Base-by-base conservation (phyloP, 192 early-diverging fungal genomes). In the Phycomyces blakesleeanus region DNA sequence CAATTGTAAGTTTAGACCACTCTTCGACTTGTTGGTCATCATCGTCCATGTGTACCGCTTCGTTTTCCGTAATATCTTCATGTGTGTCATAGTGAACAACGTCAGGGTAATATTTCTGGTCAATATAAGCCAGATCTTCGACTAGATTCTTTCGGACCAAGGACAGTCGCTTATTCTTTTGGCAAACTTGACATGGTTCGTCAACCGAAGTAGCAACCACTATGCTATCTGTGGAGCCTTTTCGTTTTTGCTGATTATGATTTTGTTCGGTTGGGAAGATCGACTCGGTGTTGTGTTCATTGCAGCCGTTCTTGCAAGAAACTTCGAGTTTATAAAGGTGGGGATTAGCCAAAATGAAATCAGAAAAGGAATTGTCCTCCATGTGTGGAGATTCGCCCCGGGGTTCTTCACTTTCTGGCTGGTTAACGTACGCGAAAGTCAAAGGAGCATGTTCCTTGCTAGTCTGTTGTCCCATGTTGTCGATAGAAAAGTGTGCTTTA, bases 41-140 rank as follows among this genome's bases (percentile, higher is more conserved):
- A 24, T 9, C 26, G 25, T 63, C 61, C 40, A 68, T 20, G 11
- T 72, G 67, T 0, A 51, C 25, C 0, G 47, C 37, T 27, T 59
- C 58, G 34, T 61, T 57, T 38, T 54, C 50, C 14, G 54, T 49
- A 11, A 58, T 44, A 39, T 66, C 59, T 20, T 38, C 59, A 37
- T 60, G 37, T 21, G 60, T 21, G 22, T 52, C 29, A 40, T 61
- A 64, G 29, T 59, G 61, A 15, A 41, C 21, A 10, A 63, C 15
- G 39, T 57, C 52, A 1, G 68, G 49, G 8, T 72, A 72, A 20
- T 72, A 72, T 7, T 59, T 72, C 22, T 66, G 50, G 41, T 72
- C 64, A 40, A 72, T 57, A 47, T 72, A 72, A 21, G 59, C 53
- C 29, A 72, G 40, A 37, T 72, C 71, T 10, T 63, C 61, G 20